Conservation (phyloP, 345 rosid genomes). For the Camelina neglecta region DNA sequence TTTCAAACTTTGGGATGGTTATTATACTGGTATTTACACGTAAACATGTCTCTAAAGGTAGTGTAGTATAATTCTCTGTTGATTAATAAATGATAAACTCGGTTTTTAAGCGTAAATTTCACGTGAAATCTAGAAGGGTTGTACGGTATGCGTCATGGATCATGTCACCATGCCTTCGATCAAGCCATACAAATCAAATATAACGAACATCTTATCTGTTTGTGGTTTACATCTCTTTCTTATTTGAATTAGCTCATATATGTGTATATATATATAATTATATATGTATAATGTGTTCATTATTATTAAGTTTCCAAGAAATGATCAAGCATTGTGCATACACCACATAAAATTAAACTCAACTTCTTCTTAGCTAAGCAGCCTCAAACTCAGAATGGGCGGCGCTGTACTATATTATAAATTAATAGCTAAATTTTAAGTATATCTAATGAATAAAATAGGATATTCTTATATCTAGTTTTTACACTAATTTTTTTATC, state of each 20-base stretch:
- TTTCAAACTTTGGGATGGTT: slow-evolving; percentile 6
- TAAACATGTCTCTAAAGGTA: slow-evolving; percentile 34
- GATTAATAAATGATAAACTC: neutral
- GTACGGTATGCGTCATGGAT: slow-evolving; percentile 9
- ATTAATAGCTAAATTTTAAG: neutral
- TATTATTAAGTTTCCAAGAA: slow-evolving; percentile 21
- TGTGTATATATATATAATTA: neutral
- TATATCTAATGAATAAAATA: slow-evolving; percentile 2
- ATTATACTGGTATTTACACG: slow-evolving; percentile 2
- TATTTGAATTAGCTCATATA: neutral
- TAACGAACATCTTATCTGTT: neutral
- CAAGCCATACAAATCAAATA: neutral
- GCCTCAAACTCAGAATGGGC: neutral
- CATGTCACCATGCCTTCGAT: neutral
- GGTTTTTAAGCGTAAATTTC: slow-evolving; percentile 2
- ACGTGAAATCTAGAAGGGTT: slow-evolving; percentile 2
- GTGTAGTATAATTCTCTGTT: slow-evolving; percentile 1
- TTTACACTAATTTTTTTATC: neutral
- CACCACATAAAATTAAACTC: slow-evolving; percentile 1
- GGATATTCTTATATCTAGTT: neutral
- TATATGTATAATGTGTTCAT: neutral
- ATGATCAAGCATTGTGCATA: slow-evolving; percentile 6
- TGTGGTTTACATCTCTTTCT: neutral
- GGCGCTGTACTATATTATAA: neutral
- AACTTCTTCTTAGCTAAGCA: slow-evolving; percentile 21